Evolutionary conservation across 805 yeast genomes (phyloP), one percentile per base, ranked within the genome.

Genomic region (Wickerhamiella bombiphila): DNA sequence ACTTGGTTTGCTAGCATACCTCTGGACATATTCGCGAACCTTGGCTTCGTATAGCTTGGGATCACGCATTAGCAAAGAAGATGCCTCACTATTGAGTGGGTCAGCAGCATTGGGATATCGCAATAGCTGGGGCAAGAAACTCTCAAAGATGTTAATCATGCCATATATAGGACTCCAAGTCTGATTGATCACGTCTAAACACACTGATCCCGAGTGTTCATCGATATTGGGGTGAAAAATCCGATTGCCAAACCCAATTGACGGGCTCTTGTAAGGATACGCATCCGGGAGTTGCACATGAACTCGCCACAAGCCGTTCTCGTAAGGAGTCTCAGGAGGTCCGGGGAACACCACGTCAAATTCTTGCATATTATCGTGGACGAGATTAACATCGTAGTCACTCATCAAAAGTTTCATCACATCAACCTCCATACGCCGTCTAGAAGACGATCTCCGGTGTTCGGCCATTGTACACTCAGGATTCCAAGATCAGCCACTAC

Each of bases 131-230:
- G 98, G 98, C 42, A 88, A 62, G 61, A 88, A 91, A 54, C 82
- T 77, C 52, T 88, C 97, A 55, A 91, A 82, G 19, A 88, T 80
- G 55, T 91, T 91, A 46, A 76, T 65, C 46, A 91, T 69, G 39
- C 91, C 96, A 64, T 85, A 88, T 83, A 88, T 80, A 2, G 98
- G 97, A 30, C 93, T 80, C 98, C 98, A 88, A 0, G 97, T 83
- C 54, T 88, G 95, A 56, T 88, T 88, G 45, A 88, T 86, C 14
- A 91, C 97, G 56, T 88, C 97, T 35, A 88, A 71, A 59, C 98
- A 88, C 5, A 88, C 95, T 0, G 93, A 75, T 0, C 98, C 98
- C 13, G 74, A 51, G 20, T 74, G 68, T 55, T 85, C 93, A 55
- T 88, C 98, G 44, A 88, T 85, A 53, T 88, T 88, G 4, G 98